Base-by-base conservation (phyloP, 257 asterid genomes). In the Pogostemon cablin region DNA sequence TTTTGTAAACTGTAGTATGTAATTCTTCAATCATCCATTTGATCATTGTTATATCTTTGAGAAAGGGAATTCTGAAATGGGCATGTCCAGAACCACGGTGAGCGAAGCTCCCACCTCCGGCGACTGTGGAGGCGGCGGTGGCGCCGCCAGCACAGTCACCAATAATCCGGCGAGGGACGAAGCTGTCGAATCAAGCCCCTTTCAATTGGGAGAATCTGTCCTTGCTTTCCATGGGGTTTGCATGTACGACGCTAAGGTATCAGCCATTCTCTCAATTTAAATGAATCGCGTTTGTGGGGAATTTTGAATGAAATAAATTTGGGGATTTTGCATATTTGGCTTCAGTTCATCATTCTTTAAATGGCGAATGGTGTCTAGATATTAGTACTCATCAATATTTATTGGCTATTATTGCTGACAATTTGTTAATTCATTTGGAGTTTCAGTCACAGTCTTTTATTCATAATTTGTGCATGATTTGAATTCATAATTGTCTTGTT, bases 161-260 rank as follows among this genome's bases (percentile, higher is more conserved):
- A 62, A 65, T 17, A 73, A 8, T 46, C 62, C 78, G 47, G 9
- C 50, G 65, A 78, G 68, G 65, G 84, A 79, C 50, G 83, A 67
- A 43, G 74, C 79, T 47, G 70, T 58, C 35, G 86, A 79, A 46
- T 77, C 83, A 34, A 69, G 78, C 74, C 81, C 79, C 58, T 90
- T 79, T 59, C 70, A 55, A 59, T 83, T 68, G 65, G 93, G 93
- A 38, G 95, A 91, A 72, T 65, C n/a, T 38, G 98, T 91, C 74
- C 84, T 91, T 10, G 93, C 90, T 62, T 85, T 43, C 67, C 90
- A 81, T 68, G 79, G 82, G 59, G 65, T 59, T 53, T 73, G 69
- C 48, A 65, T 87, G 25, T 91, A 89, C 78, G 84, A 75, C 48
- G 98, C 96, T 77, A 91, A 87, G 93, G 98, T 88, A 75, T 25